phyloP scores from a whole-genome alignment of 768 basidiomycete species.

The Mycena amicta region DNA sequence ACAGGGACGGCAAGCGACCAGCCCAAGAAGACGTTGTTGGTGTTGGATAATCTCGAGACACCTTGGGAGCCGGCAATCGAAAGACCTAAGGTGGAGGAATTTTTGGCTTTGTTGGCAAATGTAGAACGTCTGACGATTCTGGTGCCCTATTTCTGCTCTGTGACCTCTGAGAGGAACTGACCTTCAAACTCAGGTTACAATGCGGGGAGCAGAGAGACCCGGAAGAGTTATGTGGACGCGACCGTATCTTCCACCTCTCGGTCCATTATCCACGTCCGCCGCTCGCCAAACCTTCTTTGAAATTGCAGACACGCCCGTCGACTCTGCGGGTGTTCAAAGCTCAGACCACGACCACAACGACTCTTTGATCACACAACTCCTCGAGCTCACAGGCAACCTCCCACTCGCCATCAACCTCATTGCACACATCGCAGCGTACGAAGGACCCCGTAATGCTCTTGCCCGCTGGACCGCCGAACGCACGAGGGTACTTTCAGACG shows the following conservation, averaged over 20 bases:
- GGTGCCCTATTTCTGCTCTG: background rate
- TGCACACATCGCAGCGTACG: slow-evolving; percentile 1
- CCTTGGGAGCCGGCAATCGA: slow-evolving; percentile 5
- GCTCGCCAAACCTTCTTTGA: slow-evolving; percentile 8
- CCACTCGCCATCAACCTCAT: slow-evolving; percentile 6
- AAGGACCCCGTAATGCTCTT: background rate
- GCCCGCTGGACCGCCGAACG: background rate
- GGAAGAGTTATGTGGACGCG: background rate
- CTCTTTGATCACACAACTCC: background rate
- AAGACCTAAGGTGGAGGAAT: slow-evolving; percentile 5
- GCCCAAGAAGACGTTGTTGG: background rate
- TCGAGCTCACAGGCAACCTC: slow-evolving; percentile 5
- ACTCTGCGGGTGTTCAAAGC: background rate
- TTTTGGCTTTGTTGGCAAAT: slow-evolving; percentile 1
- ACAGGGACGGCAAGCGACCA: too few species aligned
- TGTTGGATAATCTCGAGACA: slow-evolving; percentile 14
- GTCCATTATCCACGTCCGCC: background rate
- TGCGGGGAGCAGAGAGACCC: slow-evolving; percentile 8
- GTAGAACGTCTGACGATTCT: slow-evolving; percentile 1
- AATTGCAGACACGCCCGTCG: background rate
- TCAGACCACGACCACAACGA: too few species aligned
- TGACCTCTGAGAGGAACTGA: background rate
- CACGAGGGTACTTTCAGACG: slow-evolving; percentile 4
- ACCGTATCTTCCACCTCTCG: background rate
- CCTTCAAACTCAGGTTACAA: slow-evolving; percentile 1